Evolutionary conservation across 225 moss, liverwort and hornwort genomes (phyloP).

Genomic region (Bryum argenteum): DNA sequence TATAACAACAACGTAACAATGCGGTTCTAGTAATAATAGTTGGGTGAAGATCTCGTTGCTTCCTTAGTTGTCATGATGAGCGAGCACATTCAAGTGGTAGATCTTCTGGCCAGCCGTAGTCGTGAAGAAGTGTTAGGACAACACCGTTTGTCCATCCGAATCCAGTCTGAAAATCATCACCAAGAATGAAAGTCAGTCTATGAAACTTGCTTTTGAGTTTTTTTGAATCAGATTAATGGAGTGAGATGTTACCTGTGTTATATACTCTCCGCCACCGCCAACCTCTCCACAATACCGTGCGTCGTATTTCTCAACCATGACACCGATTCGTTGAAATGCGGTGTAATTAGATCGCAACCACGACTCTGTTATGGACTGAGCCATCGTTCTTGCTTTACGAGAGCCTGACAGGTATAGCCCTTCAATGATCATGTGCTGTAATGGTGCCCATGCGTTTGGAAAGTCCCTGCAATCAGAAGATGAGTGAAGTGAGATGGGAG

Average conservation of each 20-base stretch:
- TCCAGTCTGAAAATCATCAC: conserved; percentile 44
- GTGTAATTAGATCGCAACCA: conserved; percentile 69
- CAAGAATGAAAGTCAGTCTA: conserved; percentile 2
- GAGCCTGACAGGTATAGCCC: conserved; percentile 50
- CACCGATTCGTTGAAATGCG: conserved; percentile 49
- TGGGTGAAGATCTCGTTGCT: conserved; percentile 17
- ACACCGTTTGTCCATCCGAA: conserved; percentile 62
- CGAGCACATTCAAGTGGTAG: conserved; percentile 35
- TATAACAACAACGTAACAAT: conserved; percentile 25
- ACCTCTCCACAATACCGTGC: conserved; percentile 53
- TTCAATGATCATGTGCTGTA: conserved; percentile 91
- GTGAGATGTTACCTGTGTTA: conserved; percentile 39
- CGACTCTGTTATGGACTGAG: conserved; percentile 53
- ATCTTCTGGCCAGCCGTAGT: conserved; percentile 52
- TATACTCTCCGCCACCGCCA: conserved; percentile 76
- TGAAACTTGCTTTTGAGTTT: background rate
- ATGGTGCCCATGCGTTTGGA: conserved; percentile 85
- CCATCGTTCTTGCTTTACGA: conserved; percentile 41
- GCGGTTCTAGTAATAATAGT: conserved; percentile 15
- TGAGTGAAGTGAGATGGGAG: background rate
- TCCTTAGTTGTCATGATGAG: conserved; percentile 33
- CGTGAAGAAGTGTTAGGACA: conserved; percentile 44
- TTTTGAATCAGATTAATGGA: too few relatives aligned
- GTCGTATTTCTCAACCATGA: conserved; percentile 84
- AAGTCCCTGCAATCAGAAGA: conserved; percentile 54